phyloP scores from a whole-genome alignment of 352 stramenopile genomes.

The Pythium dissotocum region DNA sequence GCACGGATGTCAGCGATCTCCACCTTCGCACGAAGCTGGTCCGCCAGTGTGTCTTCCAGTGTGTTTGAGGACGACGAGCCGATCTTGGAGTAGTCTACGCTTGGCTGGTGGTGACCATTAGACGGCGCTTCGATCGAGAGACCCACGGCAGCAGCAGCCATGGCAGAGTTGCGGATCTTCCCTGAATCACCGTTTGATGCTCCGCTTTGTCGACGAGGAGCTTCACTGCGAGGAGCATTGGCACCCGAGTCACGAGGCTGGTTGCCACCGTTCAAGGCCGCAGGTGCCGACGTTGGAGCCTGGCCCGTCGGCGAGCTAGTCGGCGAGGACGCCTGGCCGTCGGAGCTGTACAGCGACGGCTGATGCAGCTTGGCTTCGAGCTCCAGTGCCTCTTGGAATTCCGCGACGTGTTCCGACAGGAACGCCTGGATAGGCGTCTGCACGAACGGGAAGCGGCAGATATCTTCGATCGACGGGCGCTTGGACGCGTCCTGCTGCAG shows the following conservation, averaged over 20 bases:
- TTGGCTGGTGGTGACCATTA: constrained; percentile 31
- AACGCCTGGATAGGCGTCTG: constrained; percentile 85
- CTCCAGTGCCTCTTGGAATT: constrained; percentile 86
- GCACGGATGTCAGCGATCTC: constrained; percentile 59
- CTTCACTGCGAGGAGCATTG: constrained; percentile 16
- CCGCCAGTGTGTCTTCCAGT: constrained; percentile 62
- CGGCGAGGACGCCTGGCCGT: background rate
- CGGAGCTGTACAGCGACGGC: constrained; percentile 61
- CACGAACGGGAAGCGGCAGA: constrained; percentile 87
- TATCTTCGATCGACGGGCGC: constrained; percentile 87
- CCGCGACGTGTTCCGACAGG: constrained; percentile 79
- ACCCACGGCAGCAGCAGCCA: constrained; percentile 53
- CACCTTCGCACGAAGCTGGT: constrained; percentile 62
- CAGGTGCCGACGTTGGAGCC: constrained; percentile 39
- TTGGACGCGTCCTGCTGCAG: constrained; percentile 85
- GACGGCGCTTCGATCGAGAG: constrained; percentile 46
- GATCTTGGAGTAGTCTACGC: constrained; percentile 41
- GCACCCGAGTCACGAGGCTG: constrained; percentile 6
- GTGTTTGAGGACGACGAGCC: constrained; percentile 35
- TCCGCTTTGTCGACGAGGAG: constrained; percentile 8
- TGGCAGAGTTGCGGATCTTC: constrained; percentile 57
- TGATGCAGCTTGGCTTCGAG: constrained; percentile 88
- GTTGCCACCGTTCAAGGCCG: constrained; percentile 3
- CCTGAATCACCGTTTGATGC: constrained; percentile 19
- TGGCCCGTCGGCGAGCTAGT: background rate